These are phyloP conservation scores for Canavalia ensiformis DNA, from an alignment of 306 rosid genomes.

Conservation along the genomic window DNA sequence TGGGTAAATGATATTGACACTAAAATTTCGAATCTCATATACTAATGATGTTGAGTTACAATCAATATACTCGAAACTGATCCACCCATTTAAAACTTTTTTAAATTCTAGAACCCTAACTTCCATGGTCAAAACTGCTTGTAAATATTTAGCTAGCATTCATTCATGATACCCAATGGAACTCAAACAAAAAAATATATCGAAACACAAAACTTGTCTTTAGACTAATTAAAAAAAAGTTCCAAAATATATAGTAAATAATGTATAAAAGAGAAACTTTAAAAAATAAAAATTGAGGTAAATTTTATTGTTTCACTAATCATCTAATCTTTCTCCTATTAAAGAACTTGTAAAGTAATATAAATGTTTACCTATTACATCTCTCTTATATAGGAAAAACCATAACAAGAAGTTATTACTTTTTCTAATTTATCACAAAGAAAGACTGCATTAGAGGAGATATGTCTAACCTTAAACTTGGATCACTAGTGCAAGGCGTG, in stretches of 20 bases:
- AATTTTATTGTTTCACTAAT: background rate
- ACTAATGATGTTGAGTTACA: too few relatives aligned
- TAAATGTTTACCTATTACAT: too few relatives aligned
- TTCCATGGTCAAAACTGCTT: too few relatives aligned
- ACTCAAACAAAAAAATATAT: too few relatives aligned
- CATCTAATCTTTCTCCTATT: background rate
- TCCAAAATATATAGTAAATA: background rate
- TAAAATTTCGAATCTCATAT: background rate
- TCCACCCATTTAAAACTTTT: background rate
- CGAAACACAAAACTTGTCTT: background rate
- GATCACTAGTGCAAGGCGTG: slow-evolving; percentile 86
- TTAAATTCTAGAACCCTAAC: too few relatives aligned
- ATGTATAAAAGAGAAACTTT: background rate
- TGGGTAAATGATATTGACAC: background rate
- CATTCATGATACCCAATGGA: too few relatives aligned
- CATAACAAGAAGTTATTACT: background rate
- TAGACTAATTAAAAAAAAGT: background rate
- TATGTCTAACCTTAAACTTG: slow-evolving; percentile 78
- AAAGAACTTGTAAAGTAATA: background rate
- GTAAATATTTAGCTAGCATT: too few relatives aligned
- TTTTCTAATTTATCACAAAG: background rate
- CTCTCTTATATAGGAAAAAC: background rate
- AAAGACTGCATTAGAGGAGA: slow-evolving; percentile 33
- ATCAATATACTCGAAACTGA: background rate
- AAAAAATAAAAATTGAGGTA: background rate